phyloP scores from a whole-genome alignment of 2,329 filamentous ascomycete genomes.

The Alternaria angustiovoidea region DNA sequence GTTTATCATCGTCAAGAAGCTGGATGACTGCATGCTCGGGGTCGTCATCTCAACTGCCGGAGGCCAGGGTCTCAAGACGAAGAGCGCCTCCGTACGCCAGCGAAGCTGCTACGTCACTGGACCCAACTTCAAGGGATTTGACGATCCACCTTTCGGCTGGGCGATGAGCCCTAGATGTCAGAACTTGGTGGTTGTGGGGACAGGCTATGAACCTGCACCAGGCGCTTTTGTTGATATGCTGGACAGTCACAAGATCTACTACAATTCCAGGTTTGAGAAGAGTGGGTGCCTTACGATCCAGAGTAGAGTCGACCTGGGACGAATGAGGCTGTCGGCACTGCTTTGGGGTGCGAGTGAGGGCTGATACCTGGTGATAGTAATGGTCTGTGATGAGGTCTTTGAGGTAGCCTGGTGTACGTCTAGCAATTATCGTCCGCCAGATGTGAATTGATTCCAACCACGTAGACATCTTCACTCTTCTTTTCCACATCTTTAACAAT shows the following conservation, averaged over 20 bases:
- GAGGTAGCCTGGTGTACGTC: background rate
- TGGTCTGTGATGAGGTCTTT: background rate
- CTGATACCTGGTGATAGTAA: background rate
- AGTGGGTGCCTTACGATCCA: background rate
- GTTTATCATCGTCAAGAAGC: conserved; percentile 4
- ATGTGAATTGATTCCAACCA: background rate
- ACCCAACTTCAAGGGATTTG: background rate
- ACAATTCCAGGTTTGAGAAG: background rate
- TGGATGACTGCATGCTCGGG: conserved; percentile 2
- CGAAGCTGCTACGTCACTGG: background rate
- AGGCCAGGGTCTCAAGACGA: background rate
- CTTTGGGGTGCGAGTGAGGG: background rate
- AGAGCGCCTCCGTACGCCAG: background rate
- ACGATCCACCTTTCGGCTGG: background rate
- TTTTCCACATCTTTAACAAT: no score
- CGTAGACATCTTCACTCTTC: rapidly evolving
- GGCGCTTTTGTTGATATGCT: background rate
- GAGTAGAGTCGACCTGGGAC: background rate
- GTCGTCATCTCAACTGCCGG: background rate
- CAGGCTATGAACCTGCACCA: background rate
- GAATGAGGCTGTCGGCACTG: background rate
- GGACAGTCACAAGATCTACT: background rate
- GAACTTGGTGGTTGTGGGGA: background rate
- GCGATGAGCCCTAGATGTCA: background rate
- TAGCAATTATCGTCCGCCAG: rapidly evolving